Conservation (phyloP, 2,329 filamentous ascomycete genomes). For the Eutypella sp. region DNA sequence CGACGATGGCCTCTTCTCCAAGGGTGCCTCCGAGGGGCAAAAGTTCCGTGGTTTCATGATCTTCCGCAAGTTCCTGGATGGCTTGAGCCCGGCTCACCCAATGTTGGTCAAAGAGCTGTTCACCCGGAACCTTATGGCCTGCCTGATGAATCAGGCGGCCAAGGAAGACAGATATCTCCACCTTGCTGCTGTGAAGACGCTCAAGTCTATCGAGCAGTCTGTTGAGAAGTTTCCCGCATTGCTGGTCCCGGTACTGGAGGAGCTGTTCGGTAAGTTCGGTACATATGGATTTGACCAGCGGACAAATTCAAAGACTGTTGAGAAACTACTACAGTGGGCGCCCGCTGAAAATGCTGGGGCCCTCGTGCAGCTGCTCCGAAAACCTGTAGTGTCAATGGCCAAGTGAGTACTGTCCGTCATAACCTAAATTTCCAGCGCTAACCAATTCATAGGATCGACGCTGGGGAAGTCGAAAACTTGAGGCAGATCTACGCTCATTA, state of each 20-base stretch:
- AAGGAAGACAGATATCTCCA: conserved; percentile 76
- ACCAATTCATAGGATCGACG: conserved; percentile 20
- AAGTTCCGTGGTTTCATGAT: conserved; percentile 91
- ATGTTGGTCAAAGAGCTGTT: conserved; percentile 60
- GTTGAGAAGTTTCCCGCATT: conserved; percentile 57
- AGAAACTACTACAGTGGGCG: conserved; percentile 62
- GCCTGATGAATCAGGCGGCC: conserved; percentile 76
- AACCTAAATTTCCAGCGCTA: conserved; percentile 21
- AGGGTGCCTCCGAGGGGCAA: conserved; percentile 75
- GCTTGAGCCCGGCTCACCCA: conserved; percentile 38
- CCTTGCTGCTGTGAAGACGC: conserved; percentile 68
- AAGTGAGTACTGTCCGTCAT: conserved; percentile 20
- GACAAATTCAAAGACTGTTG: conserved; percentile 80
- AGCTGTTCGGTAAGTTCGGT: conserved; percentile 65
- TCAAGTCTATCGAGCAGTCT: conserved; percentile 65
- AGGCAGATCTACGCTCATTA: conserved; percentile 50
- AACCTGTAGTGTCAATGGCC: conserved; percentile 34
- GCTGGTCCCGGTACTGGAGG: conserved; percentile 56
- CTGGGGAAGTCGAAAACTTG: conserved; percentile 33
- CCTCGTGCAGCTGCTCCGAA: conserved; percentile 43
- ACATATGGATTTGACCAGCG: conserved; percentile 78
- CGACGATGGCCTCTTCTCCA: conserved; percentile 81
- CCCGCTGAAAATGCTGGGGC: conserved; percentile 50
- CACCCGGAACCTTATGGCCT: conserved; percentile 76
- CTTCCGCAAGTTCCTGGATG: conserved; percentile 68